Evolutionary conservation across 139 green algal genomes (phyloP), one percentile per base, ranked within the genome.

Genomic region (Pseudopediastrum boryanum): DNA sequence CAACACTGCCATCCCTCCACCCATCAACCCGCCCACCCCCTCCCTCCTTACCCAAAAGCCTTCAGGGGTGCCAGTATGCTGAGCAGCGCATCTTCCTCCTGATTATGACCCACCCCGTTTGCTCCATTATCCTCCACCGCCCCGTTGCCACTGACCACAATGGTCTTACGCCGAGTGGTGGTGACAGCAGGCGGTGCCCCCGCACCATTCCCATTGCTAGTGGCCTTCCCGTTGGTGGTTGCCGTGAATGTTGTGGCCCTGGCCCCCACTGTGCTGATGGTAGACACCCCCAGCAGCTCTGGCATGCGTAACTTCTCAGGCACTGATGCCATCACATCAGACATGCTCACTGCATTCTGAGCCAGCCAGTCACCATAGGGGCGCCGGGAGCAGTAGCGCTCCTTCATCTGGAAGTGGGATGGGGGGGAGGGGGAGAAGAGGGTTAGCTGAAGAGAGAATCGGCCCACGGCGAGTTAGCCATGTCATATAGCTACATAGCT

Each of bases 341-440:
- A 31, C 61, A 98, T 75, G 0, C 75, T 87, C 1, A 98, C 80
- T 27, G 85, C 75, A 66, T 98, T 87, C 35, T 89, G 51, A 2
- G 81, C 82, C 42, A 98, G 81, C 93, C 94, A 99, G 52, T 94
- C 78, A 51, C 83, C 84, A 81, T 98, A 99, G 2, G 95, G 94
- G n/a, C 87, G 81, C 63, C 76, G 63, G 23, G 44, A 77, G 38
- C 89, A 83, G 79, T 96, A 96, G 42, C 83, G 83, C 35, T 84
- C 79, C 82, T 95, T 95, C 84, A 94, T 81, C 81, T 93, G 83
- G 51, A 29, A 19, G n/a, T n/a, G n/a, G n/a, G n/a, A n/a, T n/a
- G n/a, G n/a, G n/a, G n/a, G n/a, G n/a, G n/a, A n/a, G n/a, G n/a
- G n/a, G n/a, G n/a, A n/a, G n/a, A n/a, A n/a, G n/a, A n/a, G n/a